These are phyloP conservation scores for Tripidium arundinaceum DNA, from an alignment of 202 grass and related monocot genomes.

Conservation along the genomic window DNA sequence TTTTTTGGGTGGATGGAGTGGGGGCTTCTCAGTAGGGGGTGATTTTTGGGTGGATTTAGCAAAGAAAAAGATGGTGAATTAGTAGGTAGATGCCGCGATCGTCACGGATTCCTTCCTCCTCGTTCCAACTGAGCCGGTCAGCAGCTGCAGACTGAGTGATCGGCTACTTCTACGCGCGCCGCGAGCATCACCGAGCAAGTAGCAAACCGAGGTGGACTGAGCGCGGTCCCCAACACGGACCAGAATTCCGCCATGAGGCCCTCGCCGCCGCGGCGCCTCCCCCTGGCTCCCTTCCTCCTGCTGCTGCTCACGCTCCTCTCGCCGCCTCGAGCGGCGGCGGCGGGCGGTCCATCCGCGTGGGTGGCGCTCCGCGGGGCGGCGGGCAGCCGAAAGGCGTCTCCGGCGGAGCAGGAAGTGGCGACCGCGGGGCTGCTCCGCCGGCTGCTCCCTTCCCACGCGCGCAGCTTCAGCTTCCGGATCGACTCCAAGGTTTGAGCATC, in stretches of 20 bases:
- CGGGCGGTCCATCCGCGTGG: not conserved
- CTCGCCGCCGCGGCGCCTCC: not conserved
- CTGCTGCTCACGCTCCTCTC: slow-evolving; percentile 26
- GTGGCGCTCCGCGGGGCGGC: slow-evolving; percentile 26
- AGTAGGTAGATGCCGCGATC: not conserved
- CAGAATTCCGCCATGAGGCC: slow-evolving; percentile 30
- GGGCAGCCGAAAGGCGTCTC: slow-evolving; percentile 33
- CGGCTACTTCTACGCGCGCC: not conserved
- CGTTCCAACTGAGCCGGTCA: not conserved
- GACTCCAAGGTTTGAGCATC: slow-evolving; percentile 49
- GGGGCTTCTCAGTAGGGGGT: too few relatives aligned
- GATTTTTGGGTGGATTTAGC: too few relatives aligned
- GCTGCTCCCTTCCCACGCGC: slow-evolving; percentile 53
- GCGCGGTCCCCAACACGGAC: not conserved
- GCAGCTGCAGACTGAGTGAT: not conserved
- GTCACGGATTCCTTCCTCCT: not conserved
- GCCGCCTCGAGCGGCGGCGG: not conserved
- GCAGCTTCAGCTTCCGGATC: slow-evolving; percentile 77
- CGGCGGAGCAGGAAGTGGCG: slow-evolving; percentile 52
- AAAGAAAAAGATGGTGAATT: too few relatives aligned
- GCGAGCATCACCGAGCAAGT: not conserved
- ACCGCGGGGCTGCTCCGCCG: slow-evolving; percentile 48
- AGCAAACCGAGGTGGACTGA: not conserved
- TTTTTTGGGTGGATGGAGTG: too few relatives aligned
- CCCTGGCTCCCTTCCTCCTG: not conserved